Base-by-base conservation (phyloP, 371 early-diverging fungal species). In the Rhizopus microsporus region DNA sequence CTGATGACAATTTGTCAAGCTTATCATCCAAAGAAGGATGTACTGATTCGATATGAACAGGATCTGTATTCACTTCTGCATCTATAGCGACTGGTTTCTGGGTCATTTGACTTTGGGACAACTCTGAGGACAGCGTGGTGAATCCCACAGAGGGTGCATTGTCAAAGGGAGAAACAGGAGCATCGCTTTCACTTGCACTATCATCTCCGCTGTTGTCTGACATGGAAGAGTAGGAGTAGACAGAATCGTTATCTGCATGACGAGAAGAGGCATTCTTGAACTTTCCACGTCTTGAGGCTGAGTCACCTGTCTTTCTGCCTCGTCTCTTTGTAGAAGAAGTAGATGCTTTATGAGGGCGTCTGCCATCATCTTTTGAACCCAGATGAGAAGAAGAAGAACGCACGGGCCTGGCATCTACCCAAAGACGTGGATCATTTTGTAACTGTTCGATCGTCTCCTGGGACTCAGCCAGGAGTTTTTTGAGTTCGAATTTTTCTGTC, bases 401-500 rank as follows among this genome's bases (percentile, higher is more conserved):
- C 17, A 44, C 15, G 10, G 57, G 57, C n/a, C 57, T 48, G 37
- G 74, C 66, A 63, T 71, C 75, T 4, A 68, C 74, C 78, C 78
- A 75, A 51, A 75, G 37, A 31, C 65, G 68, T n/a, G 74, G 75
- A 38, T 86, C 87, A 54, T 83, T 69, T 8, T 84, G 83, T 34
- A 87, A 54, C 13, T 75, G 73, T 58, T 85, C 85, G 43, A 87
- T 83, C 4, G 71, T 76, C 54, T 87, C 87, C 52, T 85, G 84
- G 5, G 80, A 79, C 39, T 86, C 84, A 0, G 79, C 78, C 40
- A 86, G 65, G 34, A 86, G 69, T 59, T 86, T 86, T 45, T 77
- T 80, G 29, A 84, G 55, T 50, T 86, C 86, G n/a, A 81, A 74
- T 56, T 86, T 86, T 55, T 86, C 86, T 2, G 71, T 74, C 63